Conservation (phyloP, 2,329 filamentous ascomycete genomes). For the Cladosporium sp. region DNA sequence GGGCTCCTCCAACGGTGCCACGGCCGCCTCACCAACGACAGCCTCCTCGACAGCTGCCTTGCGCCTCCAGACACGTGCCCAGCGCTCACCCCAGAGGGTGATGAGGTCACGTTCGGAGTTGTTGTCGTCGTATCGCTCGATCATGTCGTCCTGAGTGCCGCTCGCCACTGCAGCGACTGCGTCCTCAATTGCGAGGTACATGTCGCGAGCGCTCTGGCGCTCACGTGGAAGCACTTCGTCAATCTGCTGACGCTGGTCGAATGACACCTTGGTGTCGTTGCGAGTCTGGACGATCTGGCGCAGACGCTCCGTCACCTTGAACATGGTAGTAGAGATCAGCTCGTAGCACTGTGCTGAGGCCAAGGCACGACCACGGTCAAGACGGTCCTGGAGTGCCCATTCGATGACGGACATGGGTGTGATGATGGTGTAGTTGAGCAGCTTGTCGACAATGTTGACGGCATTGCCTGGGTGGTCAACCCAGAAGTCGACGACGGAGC, state of each 20-base stretch:
- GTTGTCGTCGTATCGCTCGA: constrained; percentile 64
- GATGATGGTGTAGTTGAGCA: constrained; percentile 95
- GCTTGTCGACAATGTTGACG: constrained; percentile 89
- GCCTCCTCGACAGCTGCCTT: constrained; percentile 84
- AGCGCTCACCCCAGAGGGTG: constrained; percentile 77
- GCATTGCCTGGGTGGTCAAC: constrained; percentile 86
- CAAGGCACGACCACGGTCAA: constrained; percentile 57
- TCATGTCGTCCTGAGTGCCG: constrained; percentile 71
- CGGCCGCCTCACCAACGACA: constrained; percentile 58
- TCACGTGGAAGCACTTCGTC: constrained; percentile 70
- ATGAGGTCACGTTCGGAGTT: constrained; percentile 64
- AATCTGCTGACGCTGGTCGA: constrained; percentile 60
- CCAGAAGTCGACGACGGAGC: constrained; percentile 91
- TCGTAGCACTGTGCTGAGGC: constrained; percentile 80
- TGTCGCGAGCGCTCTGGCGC: constrained; percentile 69
- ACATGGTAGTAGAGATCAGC: constrained; percentile 82
- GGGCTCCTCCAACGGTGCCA: constrained; percentile 46
- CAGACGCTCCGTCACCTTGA: constrained; percentile 84
- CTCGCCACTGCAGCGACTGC: constrained; percentile 69
- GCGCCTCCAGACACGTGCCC: constrained; percentile 80
- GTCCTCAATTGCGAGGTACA: constrained; percentile 82
- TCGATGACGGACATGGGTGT: constrained; percentile 82
- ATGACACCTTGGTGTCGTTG: constrained; percentile 56
- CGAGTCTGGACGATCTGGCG: constrained; percentile 72
- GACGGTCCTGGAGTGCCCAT: constrained; percentile 75